Base-by-base conservation (phyloP, 148 eudicot species). In the Bassia scoparia region DNA sequence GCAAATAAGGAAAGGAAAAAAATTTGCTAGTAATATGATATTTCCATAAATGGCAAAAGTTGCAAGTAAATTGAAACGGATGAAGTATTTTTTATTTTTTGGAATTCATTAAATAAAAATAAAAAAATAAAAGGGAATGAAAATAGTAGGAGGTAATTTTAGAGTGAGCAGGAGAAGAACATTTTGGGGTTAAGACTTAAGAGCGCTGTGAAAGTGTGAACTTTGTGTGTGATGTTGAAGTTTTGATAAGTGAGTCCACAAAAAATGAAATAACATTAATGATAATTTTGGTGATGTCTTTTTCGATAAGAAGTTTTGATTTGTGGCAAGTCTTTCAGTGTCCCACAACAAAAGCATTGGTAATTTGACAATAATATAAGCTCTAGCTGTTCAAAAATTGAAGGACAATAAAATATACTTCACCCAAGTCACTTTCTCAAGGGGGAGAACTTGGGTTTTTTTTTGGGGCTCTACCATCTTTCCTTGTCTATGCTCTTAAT, bases 381-480 rank as follows among this genome's bases (percentile, higher is more conserved):
- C n/a, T n/a, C 41, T 44, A 37, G 43, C 46, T 41, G 23, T 72
- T 60, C 30, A n/a, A n/a, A n/a, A n/a, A 72, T 44, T 41, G 4
- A 48, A 54, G 73, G 71, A 72, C 76, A 72, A 66, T n/a, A 78
- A 50, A 61, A 72, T 35, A 49, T 49, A 65, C 38, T n/a, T n/a
- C n/a, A 74, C 20, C 41, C 10, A 58, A 41, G 81, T 78, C 77
- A 68, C 72, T 73, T 49, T 73, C 75, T 71, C 24, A 2, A 50
- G 37, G 54, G n/a, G n/a, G n/a, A n/a, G n/a, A 50, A 46, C 38
- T 37, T 70, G 69, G 72, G 24, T 61, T 61, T 17, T 59, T 68
- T 71, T 71, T n/a, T n/a, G n/a, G 71, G 27, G 43, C 34, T 63
- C 80, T 64, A 58, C 69, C 69, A 54, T 71, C 73, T 78, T 78